Percentiles rank a stretch among this genome's conserved stretches.
Evolutionary conservation across 2,329 filamentous ascomycete genomes (phyloP).

Genomic region (Aspergillus sp.): DNA sequence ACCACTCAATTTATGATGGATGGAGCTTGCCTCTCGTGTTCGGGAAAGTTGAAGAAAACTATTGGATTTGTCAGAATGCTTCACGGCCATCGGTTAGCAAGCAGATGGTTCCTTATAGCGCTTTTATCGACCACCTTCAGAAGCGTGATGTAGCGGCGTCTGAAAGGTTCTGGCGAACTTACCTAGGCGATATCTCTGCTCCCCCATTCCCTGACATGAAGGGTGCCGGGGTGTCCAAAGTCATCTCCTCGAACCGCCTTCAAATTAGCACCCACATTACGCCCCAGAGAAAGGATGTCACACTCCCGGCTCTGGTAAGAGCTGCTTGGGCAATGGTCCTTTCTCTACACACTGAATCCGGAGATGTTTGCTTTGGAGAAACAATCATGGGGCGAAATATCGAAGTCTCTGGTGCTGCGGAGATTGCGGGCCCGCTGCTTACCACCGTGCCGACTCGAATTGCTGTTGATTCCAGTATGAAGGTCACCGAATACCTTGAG

Average conservation of each 20-base stretch:
- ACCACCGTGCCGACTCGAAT: slow-evolving; percentile 42
- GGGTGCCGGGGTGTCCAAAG: slow-evolving; percentile 21
- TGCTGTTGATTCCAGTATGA: slow-evolving; percentile 36
- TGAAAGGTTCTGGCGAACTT: slow-evolving; percentile 34
- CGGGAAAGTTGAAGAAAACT: slow-evolving; percentile 38
- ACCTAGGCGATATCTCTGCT: slow-evolving; percentile 28
- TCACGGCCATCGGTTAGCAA: background rate
- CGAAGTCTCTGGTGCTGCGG: slow-evolving; percentile 49
- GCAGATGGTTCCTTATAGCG: slow-evolving; percentile 23
- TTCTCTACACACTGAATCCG: slow-evolving; percentile 47
- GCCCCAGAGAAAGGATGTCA: background rate
- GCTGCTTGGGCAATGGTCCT: slow-evolving; percentile 55
- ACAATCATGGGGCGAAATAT: slow-evolving; percentile 55
- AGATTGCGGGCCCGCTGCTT: slow-evolving; percentile 48
- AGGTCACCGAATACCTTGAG: slow-evolving; percentile 53
- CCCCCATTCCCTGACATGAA: slow-evolving; percentile 29
- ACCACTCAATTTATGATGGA: slow-evolving; percentile 56
- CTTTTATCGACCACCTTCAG: slow-evolving; percentile 33
- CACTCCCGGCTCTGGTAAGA: slow-evolving; percentile 51
- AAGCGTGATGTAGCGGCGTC: slow-evolving; percentile 28
- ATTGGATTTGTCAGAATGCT: slow-evolving; percentile 17
- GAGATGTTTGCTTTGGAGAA: slow-evolving; percentile 56
- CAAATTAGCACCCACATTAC: slow-evolving; percentile 38
- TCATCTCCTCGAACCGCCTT: slow-evolving; percentile 5
- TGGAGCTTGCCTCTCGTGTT: slow-evolving; percentile 43